Base-by-base conservation (phyloP, 257 asterid genomes). In the Solanum bukasovii region DNA sequence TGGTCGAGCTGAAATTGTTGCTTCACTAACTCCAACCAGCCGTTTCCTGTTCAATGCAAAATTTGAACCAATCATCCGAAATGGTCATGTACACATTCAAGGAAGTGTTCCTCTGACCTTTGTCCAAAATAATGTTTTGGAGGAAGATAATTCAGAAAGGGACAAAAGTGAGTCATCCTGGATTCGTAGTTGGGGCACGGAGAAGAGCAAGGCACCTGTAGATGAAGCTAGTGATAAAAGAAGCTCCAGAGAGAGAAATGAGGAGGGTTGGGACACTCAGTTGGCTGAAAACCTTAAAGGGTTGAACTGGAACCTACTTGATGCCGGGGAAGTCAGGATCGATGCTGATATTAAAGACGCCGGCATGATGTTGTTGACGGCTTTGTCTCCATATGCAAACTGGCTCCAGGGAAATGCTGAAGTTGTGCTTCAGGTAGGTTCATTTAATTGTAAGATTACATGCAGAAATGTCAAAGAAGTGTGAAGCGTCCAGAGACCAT, bases 331-430 rank as follows among this genome's bases (percentile, higher is more conserved):
- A 92, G 99, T 97, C 87, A 93, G 99, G 90, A 92, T 97, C 44
- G 99, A 97, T 92, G 98, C 99, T 89, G 99, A 97, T 92, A 92
- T 97, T 81, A 97, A 95, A 92, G 99, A 97, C 81, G 98, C 98
- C 81, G 99, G 99, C 89, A 97, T 97, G 99, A 95, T 95, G 97
- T 91, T 97, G 93, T 92, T 97, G 90, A 95, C 99, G 37, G 99
- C 99, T 52, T 91, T 96, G 89, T 96, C 99, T 91, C 99, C 99
- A 87, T 92, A 97, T 91, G 99, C 98, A 38, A 96, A 96, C 89
- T 97, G 99, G 99, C 97, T 97, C 87, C 96, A 97, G 29, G 99
- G 99, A 84, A 96, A 89, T 93, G 99, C 99, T 87, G 99, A 97
- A 89, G 95, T 97, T 88, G 90, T 93, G 98, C 98, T 97, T 87